Evolutionary conservation across 164 flowering plant genomes (phyloP).

Genomic region (Echeveria elegans): DNA sequence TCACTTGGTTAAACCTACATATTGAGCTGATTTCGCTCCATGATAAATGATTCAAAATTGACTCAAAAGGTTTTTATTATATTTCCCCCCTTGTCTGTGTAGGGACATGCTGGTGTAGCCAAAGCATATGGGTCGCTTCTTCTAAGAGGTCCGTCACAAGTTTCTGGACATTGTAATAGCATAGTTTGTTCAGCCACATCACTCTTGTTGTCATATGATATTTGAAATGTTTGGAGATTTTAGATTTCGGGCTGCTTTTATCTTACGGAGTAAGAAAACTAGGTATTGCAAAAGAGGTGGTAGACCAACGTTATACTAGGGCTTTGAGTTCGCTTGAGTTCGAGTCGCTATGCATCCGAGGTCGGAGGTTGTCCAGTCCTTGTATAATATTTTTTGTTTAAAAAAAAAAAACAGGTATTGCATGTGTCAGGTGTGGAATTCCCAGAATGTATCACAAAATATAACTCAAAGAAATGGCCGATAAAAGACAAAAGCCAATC

Average conservation of each 20-base stretch:
- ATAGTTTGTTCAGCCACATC: background rate
- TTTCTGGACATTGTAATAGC: background rate
- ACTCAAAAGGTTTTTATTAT: too few species aligned
- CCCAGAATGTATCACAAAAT: slow-evolving; percentile 60
- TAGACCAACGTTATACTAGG: too few species aligned
- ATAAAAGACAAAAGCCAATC: slow-evolving; percentile 15
- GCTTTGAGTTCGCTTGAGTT: too few species aligned
- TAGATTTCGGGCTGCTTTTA: background rate
- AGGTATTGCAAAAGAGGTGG: too few species aligned
- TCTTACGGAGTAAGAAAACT: background rate
- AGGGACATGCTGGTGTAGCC: slow-evolving; percentile 98
- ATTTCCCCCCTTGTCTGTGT: slow-evolving; percentile 15
- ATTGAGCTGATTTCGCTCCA: background rate
- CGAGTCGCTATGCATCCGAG: too few species aligned
- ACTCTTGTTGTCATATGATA: background rate
- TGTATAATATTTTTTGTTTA: too few species aligned
- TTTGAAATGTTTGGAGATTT: background rate
- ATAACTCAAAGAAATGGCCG: slow-evolving; percentile 25
- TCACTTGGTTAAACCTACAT: background rate
- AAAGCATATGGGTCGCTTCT: slow-evolving; percentile 92
- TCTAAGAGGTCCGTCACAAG: slow-evolving; percentile 52
- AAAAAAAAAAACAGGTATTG: background rate
- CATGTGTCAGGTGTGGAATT: slow-evolving; percentile 49
- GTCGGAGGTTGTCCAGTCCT: too few species aligned
- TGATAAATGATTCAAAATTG: background rate